Base-by-base conservation (phyloP, 2,329 filamentous ascomycete genomes). In the Pseudohalonectria lignicola region DNA sequence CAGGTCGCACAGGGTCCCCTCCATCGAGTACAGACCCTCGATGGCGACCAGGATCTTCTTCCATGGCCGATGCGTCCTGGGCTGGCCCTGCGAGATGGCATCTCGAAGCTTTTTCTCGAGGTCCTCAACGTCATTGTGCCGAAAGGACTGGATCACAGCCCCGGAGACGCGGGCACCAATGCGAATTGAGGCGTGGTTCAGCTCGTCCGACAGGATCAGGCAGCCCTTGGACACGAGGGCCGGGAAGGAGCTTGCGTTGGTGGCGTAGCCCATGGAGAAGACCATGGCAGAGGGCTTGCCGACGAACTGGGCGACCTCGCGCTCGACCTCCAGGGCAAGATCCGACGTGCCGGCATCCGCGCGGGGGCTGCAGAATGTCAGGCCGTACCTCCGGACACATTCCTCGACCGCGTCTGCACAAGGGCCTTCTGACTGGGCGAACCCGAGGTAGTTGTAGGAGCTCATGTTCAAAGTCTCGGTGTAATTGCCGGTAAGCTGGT, bases 391-490 rank as follows among this genome's bases (percentile, higher is more conserved):
- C 60, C 76, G 79, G 46, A 94, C 78, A 34, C 75, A 76, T 34
- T 88, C 82, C 64, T 98, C 92, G 4, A 90, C 86, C 12, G 85
- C 82, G 57, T 96, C 90, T 34, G 92, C 92, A 55, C 92, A 98
- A 30, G 92, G 90, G 10, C 92, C 92, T 48, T 96, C 88, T 0
- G 92, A 95, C 60, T 98, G 92, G 37, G 92, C 92, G 53, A 98
- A 98, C 31, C 92, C 92, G 18, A 98, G 83, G 57, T 98, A 98
- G 63, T 98, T 98, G 73, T 98, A 98, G 1, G 92, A 98, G 66
- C 90, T 95, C 82, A 98, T 83, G 64, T 98, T 98, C 51, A 98
- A 68, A 0, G 92, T 96, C 61, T 98, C 86, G 1, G 90, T 96
- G 42, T 77, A 82, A 34, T 86, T 94, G 41, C 92, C 92, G 2